Conservation (phyloP, 2,329 filamentous ascomycete species). For the Aspergillus brunneoviolaceus region DNA sequence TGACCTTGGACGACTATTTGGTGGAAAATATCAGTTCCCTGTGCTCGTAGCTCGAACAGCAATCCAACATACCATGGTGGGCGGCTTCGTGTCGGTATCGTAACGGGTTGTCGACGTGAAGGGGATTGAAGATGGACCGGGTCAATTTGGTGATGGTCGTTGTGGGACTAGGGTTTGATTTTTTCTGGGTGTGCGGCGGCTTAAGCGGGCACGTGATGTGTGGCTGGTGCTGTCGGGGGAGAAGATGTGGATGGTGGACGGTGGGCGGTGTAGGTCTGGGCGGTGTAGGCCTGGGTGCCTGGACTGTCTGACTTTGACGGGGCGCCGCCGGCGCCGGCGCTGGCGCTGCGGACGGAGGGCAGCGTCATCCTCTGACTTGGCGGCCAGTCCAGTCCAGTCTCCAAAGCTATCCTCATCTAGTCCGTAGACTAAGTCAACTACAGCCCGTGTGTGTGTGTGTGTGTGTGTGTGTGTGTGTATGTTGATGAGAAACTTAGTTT, state of each 20-base stretch:
- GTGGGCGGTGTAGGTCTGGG: background rate
- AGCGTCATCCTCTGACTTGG: background rate
- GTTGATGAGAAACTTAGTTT: background rate
- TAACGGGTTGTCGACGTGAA: conserved; percentile 48
- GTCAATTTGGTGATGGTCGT: conserved; percentile 40
- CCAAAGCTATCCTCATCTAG: background rate
- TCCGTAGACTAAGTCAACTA: background rate
- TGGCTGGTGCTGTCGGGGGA: conserved; percentile 10
- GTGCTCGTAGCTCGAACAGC: conserved; percentile 4
- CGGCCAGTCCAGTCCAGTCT: background rate
- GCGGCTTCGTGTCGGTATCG: conserved; percentile 41
- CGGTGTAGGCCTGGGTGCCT: background rate
- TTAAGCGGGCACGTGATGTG: conserved; percentile 36
- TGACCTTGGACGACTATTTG: conserved; percentile 71
- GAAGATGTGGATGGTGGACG: background rate
- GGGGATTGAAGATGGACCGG: conserved; percentile 42
- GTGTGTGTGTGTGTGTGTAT: no score
- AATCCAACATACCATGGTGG: conserved; percentile 44
- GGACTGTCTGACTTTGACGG: background rate
- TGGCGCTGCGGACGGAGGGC: background rate
- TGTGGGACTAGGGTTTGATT: conserved; percentile 49
- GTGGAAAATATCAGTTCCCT: conserved; percentile 14
- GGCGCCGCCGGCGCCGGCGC: background rate
- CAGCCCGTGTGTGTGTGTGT: no score
- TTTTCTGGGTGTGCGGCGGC: conserved; percentile 31